These are phyloP conservation scores for Leishmania braziliensis DNA, from an alignment of 208 protist genomes.

Conservation along the genomic window DNA sequence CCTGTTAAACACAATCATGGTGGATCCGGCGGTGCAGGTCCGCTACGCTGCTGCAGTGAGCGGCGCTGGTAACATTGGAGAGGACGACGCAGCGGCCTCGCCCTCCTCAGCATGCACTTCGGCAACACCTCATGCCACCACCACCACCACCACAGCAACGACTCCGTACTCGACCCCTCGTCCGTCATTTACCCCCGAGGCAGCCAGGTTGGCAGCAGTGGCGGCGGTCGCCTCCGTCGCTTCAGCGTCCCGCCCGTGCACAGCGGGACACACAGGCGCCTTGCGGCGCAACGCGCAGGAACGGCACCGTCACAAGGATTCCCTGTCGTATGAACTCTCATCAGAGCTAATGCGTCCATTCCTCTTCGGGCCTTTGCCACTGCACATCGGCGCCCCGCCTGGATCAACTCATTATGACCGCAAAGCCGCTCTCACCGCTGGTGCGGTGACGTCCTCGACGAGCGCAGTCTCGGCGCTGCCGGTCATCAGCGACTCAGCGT, in stretches of 20 bases:
- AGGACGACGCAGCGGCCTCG: not conserved
- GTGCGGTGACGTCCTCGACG: too few species aligned
- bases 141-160: not conserved
- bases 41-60: not conserved
- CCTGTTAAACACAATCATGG: constrained; percentile 73
- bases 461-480: not conserved
- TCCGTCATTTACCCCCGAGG: not conserved
- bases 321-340: constrained; percentile 23
- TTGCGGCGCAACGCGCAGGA: constrained; percentile 8
- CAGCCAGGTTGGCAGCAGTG: not conserved
- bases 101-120: not conserved
- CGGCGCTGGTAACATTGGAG: not conserved
- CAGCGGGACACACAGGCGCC: not conserved
- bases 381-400: constrained; percentile 28
- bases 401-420: constrained; percentile 23
- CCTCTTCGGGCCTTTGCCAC: constrained; percentile 31
- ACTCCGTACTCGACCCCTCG: not conserved
- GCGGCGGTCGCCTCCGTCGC: not conserved
- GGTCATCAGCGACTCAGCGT: not conserved
- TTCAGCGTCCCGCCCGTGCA: not conserved
- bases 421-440: not conserved
- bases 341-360: constrained; percentile 31
- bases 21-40: constrained; percentile 67
- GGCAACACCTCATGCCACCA: not conserved
- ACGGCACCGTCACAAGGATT: constrained; percentile 5